Base-by-base conservation (phyloP, 2,329 filamentous ascomycete species). In the Ophiostoma australiae region DNA sequence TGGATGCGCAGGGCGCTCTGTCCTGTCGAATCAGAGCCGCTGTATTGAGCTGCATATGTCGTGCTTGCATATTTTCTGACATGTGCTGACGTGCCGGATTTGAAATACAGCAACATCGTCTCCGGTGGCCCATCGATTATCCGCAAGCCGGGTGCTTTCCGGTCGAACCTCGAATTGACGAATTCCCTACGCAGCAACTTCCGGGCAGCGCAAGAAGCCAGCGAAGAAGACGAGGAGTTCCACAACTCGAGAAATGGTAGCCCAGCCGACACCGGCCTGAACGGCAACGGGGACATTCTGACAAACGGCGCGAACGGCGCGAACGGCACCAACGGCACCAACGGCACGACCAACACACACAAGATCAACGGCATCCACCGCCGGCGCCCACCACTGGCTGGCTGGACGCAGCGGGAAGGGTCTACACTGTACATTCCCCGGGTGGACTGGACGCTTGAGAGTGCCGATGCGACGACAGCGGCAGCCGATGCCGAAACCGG, bases 141-240 rank as follows among this genome's bases (percentile, higher is more conserved):
- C 79, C 90, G 92, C 73, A 92, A 91, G 77, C 88, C 90, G 20
- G 86, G 89, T 72, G 87, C 88, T 74, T 89, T 89, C 78, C 93
- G 94, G 78, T 97, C 94, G 70, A 98, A 98, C 79, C 89, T 94
- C 76, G 95, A 99, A 81, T 87, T 99, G 76, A 91, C 93, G 74
- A 94, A 93, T 77, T 92, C 93, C 3, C 87, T 99, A 23, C 91
- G 92, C 76, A 88, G 89, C 77, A 97, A 94, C 80, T 93, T 98
- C 79, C 79, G 87, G 70, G 87, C 90, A 39, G 90, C 91, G 55
- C 90, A 93, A 78, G 83, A 90, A 77, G 73, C 58, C 1, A 69
- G 55, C 27, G 63, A 63, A 1, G 87, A 89, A 75, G 87, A 87
- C 74, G 71, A 78, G 48, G 76, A 73, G 70, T 77, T 73, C 67